Base-by-base conservation (phyloP, 169 alveolate species). In the Plasmodium relictum region DNA sequence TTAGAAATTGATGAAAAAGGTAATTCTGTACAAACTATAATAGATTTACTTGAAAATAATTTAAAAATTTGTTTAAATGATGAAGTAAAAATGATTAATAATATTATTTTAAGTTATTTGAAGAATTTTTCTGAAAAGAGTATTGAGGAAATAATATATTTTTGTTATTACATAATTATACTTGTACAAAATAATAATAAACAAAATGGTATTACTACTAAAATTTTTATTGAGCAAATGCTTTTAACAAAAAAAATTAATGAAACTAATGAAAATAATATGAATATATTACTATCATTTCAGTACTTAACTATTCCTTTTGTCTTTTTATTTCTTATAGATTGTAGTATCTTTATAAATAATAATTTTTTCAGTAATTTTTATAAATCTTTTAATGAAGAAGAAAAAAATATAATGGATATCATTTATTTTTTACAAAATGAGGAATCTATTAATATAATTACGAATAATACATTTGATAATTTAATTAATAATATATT, bases 101-200 rank as follows among this genome's bases (percentile, higher is more conserved):
- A 41, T 37, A 6, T 68, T 71, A 26, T 83, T 8, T 68, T 83
- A 54, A 68, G 24, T 5, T 68, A 68, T 56, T 14, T 83, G n/a
- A 48, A 45, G 3, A 83, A 10, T 59, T 83, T 66, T 52, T 83
- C 91, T 8, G 72, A 83, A 68, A 83, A 31, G 6, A 56, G 85
- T 45, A 68, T 83, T 5, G 72, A 68, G n/a, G 45, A 83, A 37
- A 83, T 83, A 24, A 45, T 39, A 24, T 52, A 68, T 37, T 83
- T 83, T 37, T 83, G 85, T 72, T 68, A 83, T 45, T 68, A 66
- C 26, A 45, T 83, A 20, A 54, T 83, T 68, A 54, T 83, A 14
- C 48, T 83, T 1, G 37, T 83, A 42, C 83, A 74, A 39, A 50
- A 31, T 45, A 39, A 18, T 44, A 63, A 62, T 26, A 66, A 20